Evolutionary conservation across 2,329 filamentous ascomycete species (phyloP).

Genomic region (Phyllosticta citriasiana): DNA sequence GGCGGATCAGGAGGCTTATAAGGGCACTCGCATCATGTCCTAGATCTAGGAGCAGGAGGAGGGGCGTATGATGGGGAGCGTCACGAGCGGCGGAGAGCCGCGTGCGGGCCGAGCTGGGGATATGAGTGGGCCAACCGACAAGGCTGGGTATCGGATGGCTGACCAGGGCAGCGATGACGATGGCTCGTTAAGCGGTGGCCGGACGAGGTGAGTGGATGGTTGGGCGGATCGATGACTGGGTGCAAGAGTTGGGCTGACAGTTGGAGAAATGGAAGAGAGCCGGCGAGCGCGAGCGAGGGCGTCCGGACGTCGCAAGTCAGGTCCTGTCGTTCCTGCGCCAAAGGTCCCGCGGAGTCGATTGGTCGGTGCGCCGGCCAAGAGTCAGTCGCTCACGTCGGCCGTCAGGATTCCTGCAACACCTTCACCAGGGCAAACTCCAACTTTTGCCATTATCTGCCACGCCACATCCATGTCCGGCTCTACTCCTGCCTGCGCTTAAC

Average conservation of each 20-base stretch:
- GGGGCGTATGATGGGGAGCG: constrained; percentile 7
- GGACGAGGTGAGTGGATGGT: neutral
- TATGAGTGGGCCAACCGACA: neutral
- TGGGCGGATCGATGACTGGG: too few species aligned
- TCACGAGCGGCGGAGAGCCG: constrained; percentile 4
- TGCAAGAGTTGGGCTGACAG: too few species aligned
- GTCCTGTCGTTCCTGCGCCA: too few species aligned
- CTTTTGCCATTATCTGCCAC: neutral
- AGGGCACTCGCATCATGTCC: neutral
- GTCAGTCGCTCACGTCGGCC: too few species aligned
- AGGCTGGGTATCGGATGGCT: neutral
- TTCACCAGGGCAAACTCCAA: too few species aligned
- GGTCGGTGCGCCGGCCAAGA: too few species aligned
- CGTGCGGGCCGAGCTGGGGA: neutral
- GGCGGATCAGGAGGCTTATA: neutral
- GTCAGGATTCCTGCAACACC: too few species aligned
- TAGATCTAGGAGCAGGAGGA: neutral
- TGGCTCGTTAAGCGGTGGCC: too few species aligned
- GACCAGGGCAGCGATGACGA: neutral
- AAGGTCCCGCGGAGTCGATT: too few species aligned
- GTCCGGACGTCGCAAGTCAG: too few species aligned
- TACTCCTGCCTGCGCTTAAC: neutral
- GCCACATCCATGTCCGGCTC: neutral
- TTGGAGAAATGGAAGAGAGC: too few species aligned
- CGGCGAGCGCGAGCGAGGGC: too few species aligned